Evolutionary conservation across 129 eudicot species (phyloP), one percentile per base, ranked within the genome.

Genomic region (Ambrosia artemisiifolia): DNA sequence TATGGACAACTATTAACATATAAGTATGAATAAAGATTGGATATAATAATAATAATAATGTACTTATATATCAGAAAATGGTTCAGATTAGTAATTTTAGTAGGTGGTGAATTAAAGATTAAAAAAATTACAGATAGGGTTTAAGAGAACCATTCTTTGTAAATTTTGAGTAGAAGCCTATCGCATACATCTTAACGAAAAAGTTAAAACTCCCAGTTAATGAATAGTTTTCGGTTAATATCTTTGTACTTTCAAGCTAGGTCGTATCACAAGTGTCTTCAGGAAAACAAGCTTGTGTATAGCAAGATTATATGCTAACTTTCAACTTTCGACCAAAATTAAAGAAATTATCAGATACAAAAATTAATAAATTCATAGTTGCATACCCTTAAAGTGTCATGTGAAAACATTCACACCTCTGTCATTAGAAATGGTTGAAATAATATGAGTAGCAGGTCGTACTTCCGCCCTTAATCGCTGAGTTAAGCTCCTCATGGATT

Each of bases 391-490:
- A 68, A 56, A 18, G 3, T 51, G 1, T 3, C 35, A 11, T 47
- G 64, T 54, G 50, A 50, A n/a, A 19, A 70, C 5, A 33, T 63
- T 54, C 47, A 30, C 67, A 92, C 95, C 96, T 82, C 92, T 85
- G 40, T 89, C 96, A 70, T 93, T 96, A 74, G 95, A 93, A 69
- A 89, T 93, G 47, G 91, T 94, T 62, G 97, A 90, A 70, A 94
- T 90, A 71, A 90, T 94, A 79, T 94, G 97, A 75, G 99, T 94
- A 47, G 97, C 97, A 47, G 94, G 96, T 14, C 97, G 91, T 68
- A 94, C 99, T 94, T 94, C 90, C 99, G 57, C 99, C 90, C 86
- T 88, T 94, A 17, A 94, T 90, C 55, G 97, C 99, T 8, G 89
- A 70, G 83, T 63, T 90, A 70, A 94, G 91, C 76, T 94, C 99